Percentiles rank a stretch among this genome's conserved stretches.
Evolutionary conservation across 345 rosid genomes (phyloP).

Genomic region (Mallotus nudiflorus): DNA sequence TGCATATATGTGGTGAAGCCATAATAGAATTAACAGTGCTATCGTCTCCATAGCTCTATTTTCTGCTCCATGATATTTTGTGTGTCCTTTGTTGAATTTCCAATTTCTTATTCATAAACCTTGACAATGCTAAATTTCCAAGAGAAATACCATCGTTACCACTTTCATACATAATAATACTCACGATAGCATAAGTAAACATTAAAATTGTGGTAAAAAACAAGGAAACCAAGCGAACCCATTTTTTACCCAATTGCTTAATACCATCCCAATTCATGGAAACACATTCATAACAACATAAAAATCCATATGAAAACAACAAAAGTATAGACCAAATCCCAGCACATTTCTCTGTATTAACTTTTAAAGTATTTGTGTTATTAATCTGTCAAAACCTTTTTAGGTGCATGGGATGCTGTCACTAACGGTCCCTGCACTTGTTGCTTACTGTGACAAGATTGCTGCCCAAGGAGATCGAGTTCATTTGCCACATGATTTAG

Average conservation of each 20-base stretch:
- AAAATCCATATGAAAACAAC: constrained; percentile 79
- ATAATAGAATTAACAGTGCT: background rate
- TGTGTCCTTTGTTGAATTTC: background rate
- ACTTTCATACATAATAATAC: constrained; percentile 49
- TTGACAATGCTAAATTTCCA: too few relatives aligned
- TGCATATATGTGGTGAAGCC: constrained; percentile 97
- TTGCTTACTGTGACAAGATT: constrained; percentile 83
- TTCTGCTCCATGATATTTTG: too few relatives aligned
- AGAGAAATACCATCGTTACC: too few relatives aligned
- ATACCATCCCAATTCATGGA: constrained; percentile 66
- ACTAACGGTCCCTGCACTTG: constrained; percentile 96
- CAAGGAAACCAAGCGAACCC: constrained; percentile 66
- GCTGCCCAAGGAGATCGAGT: constrained; percentile 84
- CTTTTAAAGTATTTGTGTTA: too few relatives aligned
- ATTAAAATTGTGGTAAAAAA: constrained; percentile 62
- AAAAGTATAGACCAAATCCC: constrained; percentile 67
- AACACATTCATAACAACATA: constrained; percentile 80
- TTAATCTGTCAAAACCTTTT: constrained; percentile 7
- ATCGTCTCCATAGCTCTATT: too few relatives aligned
- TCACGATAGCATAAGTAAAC: constrained; percentile 68
- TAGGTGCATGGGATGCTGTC: constrained; percentile 98
- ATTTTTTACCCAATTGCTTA: constrained; percentile 61
- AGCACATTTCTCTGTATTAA: background rate
- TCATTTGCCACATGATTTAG: constrained; percentile 69
- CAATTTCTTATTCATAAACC: background rate